Conservation (phyloP, 208 protist genomes). For the Acanthamoeba castellanii region DNA sequence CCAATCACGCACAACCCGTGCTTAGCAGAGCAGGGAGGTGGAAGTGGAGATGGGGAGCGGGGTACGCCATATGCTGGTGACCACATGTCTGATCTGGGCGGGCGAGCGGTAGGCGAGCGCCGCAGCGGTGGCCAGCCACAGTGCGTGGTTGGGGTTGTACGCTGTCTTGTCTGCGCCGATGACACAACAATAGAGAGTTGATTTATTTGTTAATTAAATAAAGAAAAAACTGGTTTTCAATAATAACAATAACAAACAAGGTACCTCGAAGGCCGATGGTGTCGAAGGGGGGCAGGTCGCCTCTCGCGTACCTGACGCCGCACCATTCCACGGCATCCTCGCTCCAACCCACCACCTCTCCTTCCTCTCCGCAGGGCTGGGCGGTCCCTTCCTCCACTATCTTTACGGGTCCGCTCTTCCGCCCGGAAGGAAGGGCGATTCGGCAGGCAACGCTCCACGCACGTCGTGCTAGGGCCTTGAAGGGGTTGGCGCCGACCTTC, state of each 20-base stretch:
- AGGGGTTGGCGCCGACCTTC: not conserved
- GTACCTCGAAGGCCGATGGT: not conserved
- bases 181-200: too few relatives aligned
- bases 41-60: not conserved
- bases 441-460: too few relatives aligned
- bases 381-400: not conserved
- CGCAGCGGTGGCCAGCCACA: conserved; percentile 2
- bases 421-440: too few relatives aligned
- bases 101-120: conserved; percentile 17
- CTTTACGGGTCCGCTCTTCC: not conserved
- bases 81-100: conserved; percentile 17
- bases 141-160: not conserved
- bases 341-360: not conserved
- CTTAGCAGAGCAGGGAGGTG: too few relatives aligned
- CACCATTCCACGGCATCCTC: conserved; percentile 14
- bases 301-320: not conserved
- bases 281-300: conserved; percentile 3
- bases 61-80: not conserved
- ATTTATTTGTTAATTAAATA: not conserved
- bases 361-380: not conserved
- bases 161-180: not conserved
- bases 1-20: not conserved
- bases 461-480: not conserved
- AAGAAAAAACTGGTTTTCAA: not conserved
- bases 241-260: too few relatives aligned